A percentile compares a stretch with the other conserved stretches of the same genome.
These are phyloP conservation scores for Cyberlindnera bimundalis DNA, from an alignment of 805 yeast genomes.

Conservation along the genomic window DNA sequence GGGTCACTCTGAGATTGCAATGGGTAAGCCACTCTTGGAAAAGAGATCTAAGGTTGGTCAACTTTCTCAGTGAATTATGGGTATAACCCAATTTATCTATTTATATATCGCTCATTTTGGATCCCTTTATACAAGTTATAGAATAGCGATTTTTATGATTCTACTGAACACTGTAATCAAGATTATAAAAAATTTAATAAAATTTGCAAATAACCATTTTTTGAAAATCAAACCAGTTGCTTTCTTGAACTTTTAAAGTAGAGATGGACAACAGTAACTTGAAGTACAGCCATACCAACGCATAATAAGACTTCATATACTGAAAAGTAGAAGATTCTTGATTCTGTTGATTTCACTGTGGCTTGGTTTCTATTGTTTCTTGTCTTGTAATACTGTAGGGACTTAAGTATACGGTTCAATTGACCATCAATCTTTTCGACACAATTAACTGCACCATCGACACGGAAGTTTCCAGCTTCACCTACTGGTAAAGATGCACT, in stretches of 20 bases:
- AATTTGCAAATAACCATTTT: not conserved
- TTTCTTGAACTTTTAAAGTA: constrained; percentile 71
- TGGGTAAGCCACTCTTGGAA: constrained; percentile 60
- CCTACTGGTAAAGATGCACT: constrained; percentile 31
- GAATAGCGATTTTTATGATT: too few species aligned
- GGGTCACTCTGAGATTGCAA: constrained; percentile 55
- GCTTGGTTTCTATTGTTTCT: constrained; percentile 89
- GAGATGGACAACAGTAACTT: constrained; percentile 63
- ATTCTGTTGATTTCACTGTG: constrained; percentile 79
- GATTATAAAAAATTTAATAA: too few species aligned
- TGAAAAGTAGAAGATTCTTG: constrained; percentile 75
- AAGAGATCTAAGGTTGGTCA: constrained; percentile 37
- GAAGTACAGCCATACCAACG: constrained; percentile 71
- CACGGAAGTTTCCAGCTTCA: constrained; percentile 49
- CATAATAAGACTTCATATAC: constrained; percentile 67
- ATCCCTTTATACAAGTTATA: too few species aligned
- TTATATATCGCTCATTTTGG: too few species aligned
- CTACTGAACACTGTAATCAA: too few species aligned
- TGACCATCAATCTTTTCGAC: constrained; percentile 58
- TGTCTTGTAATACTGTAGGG: constrained; percentile 79
- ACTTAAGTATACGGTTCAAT: constrained; percentile 50
- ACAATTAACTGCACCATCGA: constrained; percentile 33
- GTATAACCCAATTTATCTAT: not conserved
- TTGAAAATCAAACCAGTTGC: constrained; percentile 36
- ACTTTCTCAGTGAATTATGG: not conserved